Conservation (phyloP, 805 yeast species). For the Candida germanica region DNA sequence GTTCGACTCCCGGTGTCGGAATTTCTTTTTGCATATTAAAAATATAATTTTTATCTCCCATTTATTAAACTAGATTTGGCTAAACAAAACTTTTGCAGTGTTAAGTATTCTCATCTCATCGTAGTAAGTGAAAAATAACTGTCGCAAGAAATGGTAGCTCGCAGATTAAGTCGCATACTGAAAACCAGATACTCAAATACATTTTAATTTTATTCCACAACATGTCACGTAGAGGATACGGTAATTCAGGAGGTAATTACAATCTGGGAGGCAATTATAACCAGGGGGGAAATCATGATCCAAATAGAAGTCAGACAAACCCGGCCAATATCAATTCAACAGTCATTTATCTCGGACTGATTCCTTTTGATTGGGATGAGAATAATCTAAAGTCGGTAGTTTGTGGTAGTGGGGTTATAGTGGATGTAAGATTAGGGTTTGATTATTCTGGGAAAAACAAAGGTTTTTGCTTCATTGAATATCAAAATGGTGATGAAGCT, state of each 20-base stretch:
- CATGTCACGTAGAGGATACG: slow-evolving; percentile 1
- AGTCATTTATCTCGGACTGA: slow-evolving; percentile 56
- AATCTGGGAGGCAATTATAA: no score
- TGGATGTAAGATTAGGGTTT: slow-evolving; percentile 62
- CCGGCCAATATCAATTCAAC: slow-evolving; percentile 15
- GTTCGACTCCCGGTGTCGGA: slow-evolving; percentile 20
- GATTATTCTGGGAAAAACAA: slow-evolving; percentile 58
- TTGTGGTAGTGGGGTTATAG: slow-evolving; percentile 70
- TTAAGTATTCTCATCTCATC: no score
- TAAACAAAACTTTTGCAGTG: no score
- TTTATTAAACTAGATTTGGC: no score
- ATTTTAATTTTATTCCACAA: no score
- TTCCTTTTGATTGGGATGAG: slow-evolving; percentile 73
- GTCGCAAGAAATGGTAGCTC: no score
- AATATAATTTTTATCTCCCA: no score
- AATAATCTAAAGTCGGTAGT: slow-evolving; percentile 58
- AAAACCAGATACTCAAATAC: no score
- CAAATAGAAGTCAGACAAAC: no score
- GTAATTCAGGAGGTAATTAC: slow-evolving; percentile 2
- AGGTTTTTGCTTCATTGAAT: slow-evolving; percentile 68
- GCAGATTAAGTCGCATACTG: no score
- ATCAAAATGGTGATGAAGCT: slow-evolving; percentile 50
- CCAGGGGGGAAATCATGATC: background rate
- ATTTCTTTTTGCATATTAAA: slow-evolving; percentile 2
- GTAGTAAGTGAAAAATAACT: no score